Conservation (phyloP, 768 basidiomycete species). For the Mycena leptocephala region DNA sequence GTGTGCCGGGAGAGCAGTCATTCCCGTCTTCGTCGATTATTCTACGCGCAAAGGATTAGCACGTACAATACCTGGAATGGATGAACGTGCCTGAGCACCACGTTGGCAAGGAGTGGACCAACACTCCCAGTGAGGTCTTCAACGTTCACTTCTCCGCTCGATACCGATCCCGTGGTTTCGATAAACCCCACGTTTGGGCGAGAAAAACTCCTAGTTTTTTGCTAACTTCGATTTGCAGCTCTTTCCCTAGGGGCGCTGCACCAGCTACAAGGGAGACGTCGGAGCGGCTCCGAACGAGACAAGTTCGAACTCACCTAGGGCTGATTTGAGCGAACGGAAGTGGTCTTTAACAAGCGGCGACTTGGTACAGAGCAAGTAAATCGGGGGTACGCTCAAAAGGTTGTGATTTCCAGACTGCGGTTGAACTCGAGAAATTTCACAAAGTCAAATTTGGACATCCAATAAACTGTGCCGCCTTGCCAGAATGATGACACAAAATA, state of each 20-base stretch:
- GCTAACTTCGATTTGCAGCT: conserved; percentile 12
- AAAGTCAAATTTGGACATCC: conserved; percentile 28
- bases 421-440: conserved; percentile 20
- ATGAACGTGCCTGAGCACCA: neutral
- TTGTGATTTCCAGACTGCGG: neutral
- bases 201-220: conserved; percentile 21
- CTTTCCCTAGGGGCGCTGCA: conserved; percentile 27
- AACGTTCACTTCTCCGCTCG: neutral
- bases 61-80: too few species aligned
- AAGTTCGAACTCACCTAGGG: neutral
- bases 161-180: conserved; percentile 19
- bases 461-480: conserved; percentile 15
- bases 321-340: neutral
- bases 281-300: neutral
- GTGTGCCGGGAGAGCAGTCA: conserved; percentile 19
- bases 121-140: conserved; percentile 22
- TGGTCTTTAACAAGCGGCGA: conserved; percentile 23
- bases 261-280: neutral
- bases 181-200: conserved; percentile 23
- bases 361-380: conserved; percentile 23
- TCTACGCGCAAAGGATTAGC: neutral
- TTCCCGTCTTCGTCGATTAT: conserved; percentile 21
- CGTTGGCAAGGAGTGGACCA: conserved; percentile 2
- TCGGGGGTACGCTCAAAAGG: conserved; percentile 24
- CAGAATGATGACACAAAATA: conserved; percentile 19